Conservation (phyloP, 257 asterid genomes). For the Jacaranda mimosifolia region DNA sequence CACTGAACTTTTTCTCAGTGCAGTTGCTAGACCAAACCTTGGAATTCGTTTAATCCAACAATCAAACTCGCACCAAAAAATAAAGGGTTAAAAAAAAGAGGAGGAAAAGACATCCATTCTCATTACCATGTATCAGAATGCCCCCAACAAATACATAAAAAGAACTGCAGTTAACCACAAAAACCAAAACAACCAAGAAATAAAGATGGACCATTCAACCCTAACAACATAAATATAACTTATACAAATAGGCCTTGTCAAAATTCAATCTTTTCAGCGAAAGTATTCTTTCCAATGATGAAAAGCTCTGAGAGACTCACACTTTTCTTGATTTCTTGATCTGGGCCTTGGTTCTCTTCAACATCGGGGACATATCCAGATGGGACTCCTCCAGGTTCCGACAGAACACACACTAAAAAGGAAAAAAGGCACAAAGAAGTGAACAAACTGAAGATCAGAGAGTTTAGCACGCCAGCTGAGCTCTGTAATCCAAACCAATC, state of each 20-base stretch:
- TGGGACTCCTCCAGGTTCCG: conserved; percentile 79
- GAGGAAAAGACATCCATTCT: not conserved
- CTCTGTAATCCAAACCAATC: conserved; percentile 70
- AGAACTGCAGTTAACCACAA: not conserved
- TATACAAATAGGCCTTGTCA: not conserved
- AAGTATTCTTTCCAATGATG: not conserved
- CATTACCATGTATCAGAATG: conserved; percentile 19
- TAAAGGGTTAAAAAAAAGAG: not conserved
- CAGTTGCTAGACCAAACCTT: conserved; percentile 4
- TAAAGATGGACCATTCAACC: not conserved
- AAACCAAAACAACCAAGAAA: not conserved
- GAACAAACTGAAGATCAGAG: conserved; percentile 66
- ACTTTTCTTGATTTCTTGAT: conserved; percentile 55
- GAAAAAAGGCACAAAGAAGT: conserved; percentile 54
- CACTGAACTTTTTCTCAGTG: not conserved
- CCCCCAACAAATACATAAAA: conserved; percentile 29
- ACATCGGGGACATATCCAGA: conserved; percentile 66
- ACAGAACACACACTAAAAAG: conserved; percentile 57
- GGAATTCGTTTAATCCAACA: conserved; percentile 5
- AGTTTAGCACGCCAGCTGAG: conserved; percentile 67
- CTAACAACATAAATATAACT: conserved; percentile 2
- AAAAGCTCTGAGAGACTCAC: conserved; percentile 44
- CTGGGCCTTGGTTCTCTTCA: conserved; percentile 46
- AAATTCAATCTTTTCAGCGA: conserved; percentile 18
- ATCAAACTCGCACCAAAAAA: not conserved